Conservation (phyloP, 768 basidiomycete genomes). For the Leucosporidium creatinivorum region DNA sequence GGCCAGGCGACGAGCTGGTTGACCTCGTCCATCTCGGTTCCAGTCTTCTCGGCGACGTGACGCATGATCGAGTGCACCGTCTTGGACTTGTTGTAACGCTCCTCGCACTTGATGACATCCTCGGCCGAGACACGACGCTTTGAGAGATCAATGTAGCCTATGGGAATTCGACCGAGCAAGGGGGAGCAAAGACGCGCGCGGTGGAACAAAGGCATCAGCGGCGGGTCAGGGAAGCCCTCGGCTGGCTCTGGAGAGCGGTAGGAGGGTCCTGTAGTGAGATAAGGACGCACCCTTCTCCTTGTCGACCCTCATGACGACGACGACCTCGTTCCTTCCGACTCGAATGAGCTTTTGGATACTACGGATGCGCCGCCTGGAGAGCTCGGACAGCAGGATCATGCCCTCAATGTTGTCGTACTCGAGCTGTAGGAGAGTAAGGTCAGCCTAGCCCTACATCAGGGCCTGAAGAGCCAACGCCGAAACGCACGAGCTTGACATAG, state of each 20-base stretch:
- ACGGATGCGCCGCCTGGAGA: constrained; percentile 88
- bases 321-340: constrained; percentile 95
- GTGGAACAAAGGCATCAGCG: constrained; percentile 1
- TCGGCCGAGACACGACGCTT: constrained; percentile 97
- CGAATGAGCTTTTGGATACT: constrained; percentile 97
- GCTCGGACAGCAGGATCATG: constrained; percentile 98
- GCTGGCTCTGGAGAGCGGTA: not conserved
- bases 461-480: not conserved
- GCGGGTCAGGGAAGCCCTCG: not conserved
- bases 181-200: no score
- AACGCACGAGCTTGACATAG: constrained; percentile 84
- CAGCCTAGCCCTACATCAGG: not conserved
- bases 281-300: constrained; percentile 78
- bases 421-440: constrained; percentile 51
- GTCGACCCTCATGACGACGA: constrained; percentile 94
- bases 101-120: constrained; percentile 98
- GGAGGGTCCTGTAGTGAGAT: constrained; percentile 27
- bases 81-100: constrained; percentile 96
- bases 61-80: constrained; percentile 87
- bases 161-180: not conserved
- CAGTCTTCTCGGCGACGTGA: constrained; percentile 51
- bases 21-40: constrained; percentile 59
- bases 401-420: constrained; percentile 99
- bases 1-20: constrained; percentile 94
- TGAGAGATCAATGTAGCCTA: constrained; percentile 97